Evolutionary conservation across 2,329 filamentous ascomycete species (phyloP), one percentile per base, ranked within the genome.

Genomic region (Penicillium sp.): DNA sequence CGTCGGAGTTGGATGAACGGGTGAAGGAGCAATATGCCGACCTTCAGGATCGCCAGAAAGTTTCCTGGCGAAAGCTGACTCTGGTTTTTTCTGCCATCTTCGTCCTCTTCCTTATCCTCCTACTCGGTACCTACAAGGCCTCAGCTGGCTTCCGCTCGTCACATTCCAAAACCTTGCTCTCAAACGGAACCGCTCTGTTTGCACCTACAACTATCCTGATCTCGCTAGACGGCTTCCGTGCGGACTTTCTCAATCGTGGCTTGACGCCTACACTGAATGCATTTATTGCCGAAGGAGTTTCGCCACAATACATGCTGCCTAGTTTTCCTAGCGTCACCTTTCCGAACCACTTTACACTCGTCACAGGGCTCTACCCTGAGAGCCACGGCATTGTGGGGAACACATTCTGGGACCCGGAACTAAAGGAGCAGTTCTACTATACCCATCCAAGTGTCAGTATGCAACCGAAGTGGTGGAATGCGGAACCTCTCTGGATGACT

Each of bases 311-410:
- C 78, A 97, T 99, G 93, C 85, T 88, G 7, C 95, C 95, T 0
- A 96, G 92, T 45, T 99, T 99, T 68, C 95, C 95, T 0, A 96
- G 92, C 23, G 92, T 99, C 50, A 99, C 95, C 0, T 99, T 99
- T 70, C 95, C 95, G 13, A 94, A 98, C 70, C 95, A 98, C 76
- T 97, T 94, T 76, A 97, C 94, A 0, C 82, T 98, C 44, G 92
- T 92, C 0, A 98, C 95, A 0, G 95, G 95, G 0, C 79, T 98
- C 29, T 93, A 98, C 69, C 95, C 95, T 0, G 94, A 98, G 78
- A 90, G 89, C 61, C 95, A 99, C 73, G 95, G 95, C 0, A 84
- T 99, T 3, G 93, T 99, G 0, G 91, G 93, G 6, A 99, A 99
- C 74, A 91, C 88, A 0, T 99, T 99, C 75, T 99, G 91, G 91